phyloP scores from a whole-genome alignment of 192 early-diverging fungal species.

The Coemansia reversa region DNA sequence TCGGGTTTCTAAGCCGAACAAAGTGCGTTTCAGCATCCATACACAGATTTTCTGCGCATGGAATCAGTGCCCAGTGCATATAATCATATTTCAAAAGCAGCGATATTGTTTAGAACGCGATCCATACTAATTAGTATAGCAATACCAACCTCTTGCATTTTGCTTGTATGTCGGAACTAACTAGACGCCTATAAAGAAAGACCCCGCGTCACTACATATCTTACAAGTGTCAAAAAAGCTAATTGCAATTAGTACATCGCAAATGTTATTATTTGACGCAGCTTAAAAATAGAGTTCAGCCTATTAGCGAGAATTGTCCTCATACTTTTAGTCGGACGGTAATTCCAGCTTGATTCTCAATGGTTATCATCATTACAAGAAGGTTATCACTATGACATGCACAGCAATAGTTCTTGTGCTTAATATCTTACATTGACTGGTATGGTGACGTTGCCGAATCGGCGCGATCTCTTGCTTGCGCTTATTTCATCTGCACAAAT shows the following conservation, averaged over 20 bases:
- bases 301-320: slow-evolving; percentile 65
- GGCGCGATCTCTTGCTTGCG: not conserved
- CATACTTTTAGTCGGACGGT: slow-evolving; percentile 66
- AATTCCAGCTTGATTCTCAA: slow-evolving; percentile 73
- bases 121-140: slow-evolving; percentile 17
- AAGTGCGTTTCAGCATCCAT: slow-evolving; percentile 37
- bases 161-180: not conserved
- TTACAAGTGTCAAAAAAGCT: not conserved
- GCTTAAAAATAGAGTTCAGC: slow-evolving; percentile 8
- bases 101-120: not conserved
- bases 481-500: not conserved
- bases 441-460: not conserved
- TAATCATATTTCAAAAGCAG: slow-evolving; percentile 47
- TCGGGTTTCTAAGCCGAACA: slow-evolving; percentile 55
- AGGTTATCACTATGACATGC: not conserved
- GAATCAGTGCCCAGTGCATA: slow-evolving; percentile 71
- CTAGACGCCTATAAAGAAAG: not conserved
- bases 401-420: not conserved
- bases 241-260: not conserved
- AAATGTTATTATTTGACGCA: not conserved
- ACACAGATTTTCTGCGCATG: slow-evolving; percentile 23
- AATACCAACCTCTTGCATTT: not conserved
- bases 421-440: not conserved
- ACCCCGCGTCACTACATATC: not conserved
- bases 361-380: slow-evolving; percentile 56